Percentiles rank a stretch among this genome's conserved stretches.
Conservation (phyloP, 2,329 filamentous ascomycete species). For the Xylaria digitata region DNA sequence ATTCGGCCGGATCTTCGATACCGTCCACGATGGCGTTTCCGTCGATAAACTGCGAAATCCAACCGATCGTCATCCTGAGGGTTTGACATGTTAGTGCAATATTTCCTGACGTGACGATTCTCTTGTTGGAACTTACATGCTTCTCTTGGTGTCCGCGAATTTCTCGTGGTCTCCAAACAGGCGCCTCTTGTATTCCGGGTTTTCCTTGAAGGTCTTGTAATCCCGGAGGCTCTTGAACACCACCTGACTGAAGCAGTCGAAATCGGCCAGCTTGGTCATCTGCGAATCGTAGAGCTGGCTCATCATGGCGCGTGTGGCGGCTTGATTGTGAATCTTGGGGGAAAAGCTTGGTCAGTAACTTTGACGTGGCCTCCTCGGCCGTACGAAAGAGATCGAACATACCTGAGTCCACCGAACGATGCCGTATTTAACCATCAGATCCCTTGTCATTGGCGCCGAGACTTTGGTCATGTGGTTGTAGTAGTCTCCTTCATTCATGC, state of each 20-base stretch:
- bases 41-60: slow-evolving; percentile 57
- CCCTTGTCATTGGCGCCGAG: slow-evolving; percentile 59
- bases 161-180: slow-evolving; percentile 59
- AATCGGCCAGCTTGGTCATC: slow-evolving; percentile 61
- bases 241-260: slow-evolving; percentile 62
- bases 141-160: slow-evolving; percentile 61
- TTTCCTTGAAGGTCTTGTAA: slow-evolving; percentile 60
- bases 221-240: slow-evolving; percentile 58
- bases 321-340: not conserved
- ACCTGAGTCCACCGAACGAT: slow-evolving; percentile 61
- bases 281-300: slow-evolving; percentile 53
- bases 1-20: not conserved
- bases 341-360: no score
- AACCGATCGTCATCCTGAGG: slow-evolving; percentile 63
- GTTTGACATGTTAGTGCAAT: no score
- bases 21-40: slow-evolving; percentile 50
- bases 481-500: slow-evolving; percentile 62
- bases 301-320: not conserved
- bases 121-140: no score
- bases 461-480: slow-evolving; percentile 59
- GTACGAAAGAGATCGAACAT: no score
- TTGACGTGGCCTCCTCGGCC: no score
- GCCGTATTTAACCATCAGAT: slow-evolving; percentile 62
- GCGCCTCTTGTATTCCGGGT: slow-evolving; percentile 61
- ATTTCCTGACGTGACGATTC: no score